These are phyloP conservation scores for Wickerhamiella dianesei DNA, from an alignment of 805 yeast genomes.

Conservation along the genomic window DNA sequence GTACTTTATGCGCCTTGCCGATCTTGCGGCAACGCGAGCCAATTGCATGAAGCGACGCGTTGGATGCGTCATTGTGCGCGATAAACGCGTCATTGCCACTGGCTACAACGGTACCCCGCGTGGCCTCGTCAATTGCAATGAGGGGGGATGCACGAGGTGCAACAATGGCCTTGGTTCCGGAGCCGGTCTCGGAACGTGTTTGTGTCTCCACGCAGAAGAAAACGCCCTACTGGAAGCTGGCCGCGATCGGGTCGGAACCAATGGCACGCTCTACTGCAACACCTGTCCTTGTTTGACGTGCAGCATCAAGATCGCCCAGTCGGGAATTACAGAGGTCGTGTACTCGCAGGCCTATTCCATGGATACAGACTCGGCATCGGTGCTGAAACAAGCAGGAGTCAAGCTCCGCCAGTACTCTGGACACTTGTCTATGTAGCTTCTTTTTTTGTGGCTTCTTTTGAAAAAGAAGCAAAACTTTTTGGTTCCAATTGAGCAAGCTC, in stretches of 20 bases:
- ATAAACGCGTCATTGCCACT: constrained; percentile 77
- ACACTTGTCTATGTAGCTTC: not conserved
- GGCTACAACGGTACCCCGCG: constrained; percentile 98
- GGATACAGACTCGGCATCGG: constrained; percentile 66
- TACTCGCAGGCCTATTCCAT: constrained; percentile 85
- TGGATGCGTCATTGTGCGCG: constrained; percentile 88
- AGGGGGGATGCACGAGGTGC: constrained; percentile 91
- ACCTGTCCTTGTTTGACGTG: constrained; percentile 96
- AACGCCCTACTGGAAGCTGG: constrained; percentile 93
- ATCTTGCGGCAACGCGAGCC: constrained; percentile 79
- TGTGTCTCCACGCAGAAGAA: constrained; percentile 95
- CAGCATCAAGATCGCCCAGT: constrained; percentile 85
- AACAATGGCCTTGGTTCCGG: constrained; percentile 52
- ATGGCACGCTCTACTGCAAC: constrained; percentile 66
- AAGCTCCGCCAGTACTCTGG: constrained; percentile 42
- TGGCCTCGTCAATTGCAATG: constrained; percentile 73
- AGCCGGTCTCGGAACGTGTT: constrained; percentile 60
- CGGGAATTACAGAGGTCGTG: constrained; percentile 83
- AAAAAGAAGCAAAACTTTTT: not conserved
- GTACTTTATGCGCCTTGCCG: constrained; percentile 87
- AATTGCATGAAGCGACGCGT: constrained; percentile 97
- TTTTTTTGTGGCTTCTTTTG: too few species aligned
- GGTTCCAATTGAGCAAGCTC: too few species aligned
- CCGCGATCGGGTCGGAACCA: constrained; percentile 57
- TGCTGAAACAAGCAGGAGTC: constrained; percentile 63